A percentile compares a stretch with the other conserved stretches of the same genome.
Evolutionary conservation across 2,329 filamentous ascomycete species (phyloP).

Genomic region (Beauveria scarabaeidicola): DNA sequence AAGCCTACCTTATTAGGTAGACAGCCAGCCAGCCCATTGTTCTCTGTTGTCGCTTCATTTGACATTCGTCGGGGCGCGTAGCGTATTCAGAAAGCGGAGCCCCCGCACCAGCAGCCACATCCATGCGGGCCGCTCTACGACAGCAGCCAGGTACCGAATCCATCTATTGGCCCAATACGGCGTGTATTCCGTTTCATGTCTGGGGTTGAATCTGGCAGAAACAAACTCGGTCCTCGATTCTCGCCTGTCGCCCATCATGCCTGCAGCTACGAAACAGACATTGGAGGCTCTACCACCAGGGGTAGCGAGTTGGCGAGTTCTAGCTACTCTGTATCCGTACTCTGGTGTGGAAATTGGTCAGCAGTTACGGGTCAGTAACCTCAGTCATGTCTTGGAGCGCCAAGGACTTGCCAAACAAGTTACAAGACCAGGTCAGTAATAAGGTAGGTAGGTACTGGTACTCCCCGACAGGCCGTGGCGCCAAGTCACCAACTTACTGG

Average conservation of each 20-base stretch:
- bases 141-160: background rate
- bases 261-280: background rate
- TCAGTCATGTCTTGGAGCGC: background rate
- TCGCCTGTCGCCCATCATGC: background rate
- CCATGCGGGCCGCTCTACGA: constrained; percentile 3
- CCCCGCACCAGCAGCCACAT: constrained; percentile 4
- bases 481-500: background rate
- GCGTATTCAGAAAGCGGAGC: constrained; percentile 4
- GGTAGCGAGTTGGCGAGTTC: no score
- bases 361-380: background rate
- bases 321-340: background rate
- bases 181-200: constrained; percentile 1
- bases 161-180: constrained; percentile 3
- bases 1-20: no score
- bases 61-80: constrained; percentile 2
- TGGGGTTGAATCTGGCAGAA: background rate
- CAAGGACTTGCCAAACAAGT: background rate
- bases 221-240: background rate
- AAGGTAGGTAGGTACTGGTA: no score
- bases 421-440: no score
- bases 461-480: background rate
- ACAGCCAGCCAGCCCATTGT: background rate
- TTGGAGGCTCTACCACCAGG: background rate
- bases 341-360: background rate
- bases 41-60: constrained; percentile 1